Base-by-base conservation (phyloP, 148 eudicot genomes). In the Mesembryanthemum crystallinum region DNA sequence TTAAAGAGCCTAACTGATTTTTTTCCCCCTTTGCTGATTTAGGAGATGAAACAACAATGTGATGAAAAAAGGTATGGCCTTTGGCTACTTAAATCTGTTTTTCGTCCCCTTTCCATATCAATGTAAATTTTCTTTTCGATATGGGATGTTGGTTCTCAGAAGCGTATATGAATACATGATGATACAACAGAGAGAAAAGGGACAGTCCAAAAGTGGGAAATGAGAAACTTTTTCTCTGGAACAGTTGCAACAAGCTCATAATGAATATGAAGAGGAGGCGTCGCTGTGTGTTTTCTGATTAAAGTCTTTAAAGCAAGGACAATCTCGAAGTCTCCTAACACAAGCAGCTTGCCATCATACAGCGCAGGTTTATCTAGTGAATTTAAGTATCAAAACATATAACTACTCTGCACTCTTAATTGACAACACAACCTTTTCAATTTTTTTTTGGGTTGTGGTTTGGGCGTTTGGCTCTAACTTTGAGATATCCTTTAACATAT, bases 301-400 rank as follows among this genome's bases (percentile, higher is more conserved):
- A 80, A 92, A 92, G 71, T 95, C 99, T 68, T 83, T 95, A 33
- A 92, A 89, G 83, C 89, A 88, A 86, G 97, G 97, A 35, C 99
- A 92, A 84, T 91, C 96, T 64, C 86, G 94, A 78, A 92, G 96
- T 79, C 96, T 95, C 83, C 86, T 95, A 64, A 95, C 99, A 20
- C 99, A 95, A 89, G 96, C 97, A 75, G 89, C 92, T 73, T 87
- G 99, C 39, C 99, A 95, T 76, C 97, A 95, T 88, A 90, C 96
- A 83, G 93, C 97, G 77, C 99, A 95, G 97, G 98, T 94, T 76
- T n/a, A n/a, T n/a, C n/a, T n/a, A n/a, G n/a, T n/a, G n/a, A n/a
- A n/a, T n/a, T n/a, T n/a, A n/a, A n/a, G n/a, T n/a, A n/a, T n/a
- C n/a, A n/a, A n/a, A n/a, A n/a, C n/a, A n/a, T n/a, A n/a, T n/a